Evolutionary conservation across 1,284 basidiomycete genomes (phyloP).

Genomic region (Trichosporon sp.): DNA sequence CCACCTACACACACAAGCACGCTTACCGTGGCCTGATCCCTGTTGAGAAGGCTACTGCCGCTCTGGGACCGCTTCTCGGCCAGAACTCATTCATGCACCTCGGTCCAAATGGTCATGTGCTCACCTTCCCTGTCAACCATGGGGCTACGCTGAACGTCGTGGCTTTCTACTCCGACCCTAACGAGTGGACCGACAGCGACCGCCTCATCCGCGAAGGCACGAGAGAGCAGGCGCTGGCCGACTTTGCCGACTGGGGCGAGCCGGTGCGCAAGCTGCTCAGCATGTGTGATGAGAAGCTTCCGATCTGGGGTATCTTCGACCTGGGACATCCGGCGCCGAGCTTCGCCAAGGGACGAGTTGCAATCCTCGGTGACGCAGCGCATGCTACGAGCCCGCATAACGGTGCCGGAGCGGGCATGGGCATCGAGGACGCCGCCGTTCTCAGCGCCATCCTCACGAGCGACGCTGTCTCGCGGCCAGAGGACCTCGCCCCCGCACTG

Average conservation of each 20-base stretch:
- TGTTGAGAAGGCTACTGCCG: conserved; percentile 12
- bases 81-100: conserved; percentile 21
- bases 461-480: background rate
- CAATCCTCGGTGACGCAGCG: conserved; percentile 19
- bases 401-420: conserved; percentile 22
- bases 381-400: conserved; percentile 24
- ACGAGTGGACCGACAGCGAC: conserved; percentile 11
- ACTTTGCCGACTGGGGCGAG: conserved; percentile 13
- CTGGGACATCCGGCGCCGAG: conserved; percentile 10
- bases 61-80: conserved; percentile 14
- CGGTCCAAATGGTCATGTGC: conserved; percentile 17
- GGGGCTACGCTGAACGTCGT: conserved; percentile 22
- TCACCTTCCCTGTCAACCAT: conserved; percentile 20
- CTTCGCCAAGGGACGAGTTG: conserved; percentile 10
- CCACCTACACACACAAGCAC: conserved; percentile 20
- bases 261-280: conserved; percentile 9
- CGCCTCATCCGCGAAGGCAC: conserved; percentile 14
- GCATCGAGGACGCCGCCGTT: conserved; percentile 21
- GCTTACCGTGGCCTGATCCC: conserved; percentile 22
- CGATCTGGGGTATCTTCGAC: conserved; percentile 22
- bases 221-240: conserved; percentile 10
- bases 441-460: conserved; percentile 12
- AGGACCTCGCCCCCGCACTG: conserved; percentile 4
- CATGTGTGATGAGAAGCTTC: conserved; percentile 17
- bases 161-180: conserved; percentile 13